Conservation (phyloP, 1,284 basidiomycete species). For the Pseudozyma hubeiensis region DNA sequence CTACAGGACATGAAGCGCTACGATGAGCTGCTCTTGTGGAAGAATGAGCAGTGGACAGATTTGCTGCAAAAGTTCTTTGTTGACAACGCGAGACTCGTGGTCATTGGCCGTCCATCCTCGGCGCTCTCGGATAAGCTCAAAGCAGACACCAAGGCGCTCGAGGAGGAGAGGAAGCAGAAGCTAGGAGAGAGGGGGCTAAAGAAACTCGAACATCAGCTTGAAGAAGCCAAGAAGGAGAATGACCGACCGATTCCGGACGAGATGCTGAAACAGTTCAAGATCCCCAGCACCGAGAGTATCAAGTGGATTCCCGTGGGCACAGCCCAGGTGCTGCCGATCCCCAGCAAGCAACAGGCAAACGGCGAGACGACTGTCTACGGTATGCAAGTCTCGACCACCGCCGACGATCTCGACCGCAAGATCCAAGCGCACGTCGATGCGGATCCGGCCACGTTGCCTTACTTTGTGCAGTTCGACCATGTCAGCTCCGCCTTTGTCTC, state of each 20-base stretch:
- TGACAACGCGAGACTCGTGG: conserved; percentile 65
- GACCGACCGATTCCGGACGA: conserved; percentile 82
- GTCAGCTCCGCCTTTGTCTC: conserved; percentile 84
- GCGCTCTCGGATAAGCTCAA: conserved; percentile 84
- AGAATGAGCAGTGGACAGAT: conserved; percentile 80
- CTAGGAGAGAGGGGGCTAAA: conserved; percentile 86
- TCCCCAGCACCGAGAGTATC: conserved; percentile 77
- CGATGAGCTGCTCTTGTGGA: conserved; percentile 76
- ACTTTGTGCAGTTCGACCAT: conserved; percentile 86
- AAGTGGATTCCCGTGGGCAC: conserved; percentile 94
- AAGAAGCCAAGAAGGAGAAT: conserved; percentile 87
- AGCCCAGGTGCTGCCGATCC: conserved; percentile 34
- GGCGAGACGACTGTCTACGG: conserved; percentile 25
- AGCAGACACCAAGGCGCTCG: conserved; percentile 81
- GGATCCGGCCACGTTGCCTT: conserved; percentile 80
- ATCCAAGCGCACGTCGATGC: conserved; percentile 78
- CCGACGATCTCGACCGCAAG: conserved; percentile 42
- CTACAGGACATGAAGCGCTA: conserved; percentile 86
- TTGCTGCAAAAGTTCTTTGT: conserved; percentile 79
- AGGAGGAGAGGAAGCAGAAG: conserved; percentile 77
- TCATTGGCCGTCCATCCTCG: conserved; percentile 89
- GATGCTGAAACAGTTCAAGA: conserved; percentile 82
- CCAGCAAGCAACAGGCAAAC: neutral
- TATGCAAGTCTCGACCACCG: conserved; percentile 48
- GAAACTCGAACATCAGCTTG: conserved; percentile 77